A percentile compares a stretch with the other conserved stretches of the same genome.
Evolutionary conservation across 2,329 filamentous ascomycete genomes (phyloP).

Genomic region (Botrytis elliptica): DNA sequence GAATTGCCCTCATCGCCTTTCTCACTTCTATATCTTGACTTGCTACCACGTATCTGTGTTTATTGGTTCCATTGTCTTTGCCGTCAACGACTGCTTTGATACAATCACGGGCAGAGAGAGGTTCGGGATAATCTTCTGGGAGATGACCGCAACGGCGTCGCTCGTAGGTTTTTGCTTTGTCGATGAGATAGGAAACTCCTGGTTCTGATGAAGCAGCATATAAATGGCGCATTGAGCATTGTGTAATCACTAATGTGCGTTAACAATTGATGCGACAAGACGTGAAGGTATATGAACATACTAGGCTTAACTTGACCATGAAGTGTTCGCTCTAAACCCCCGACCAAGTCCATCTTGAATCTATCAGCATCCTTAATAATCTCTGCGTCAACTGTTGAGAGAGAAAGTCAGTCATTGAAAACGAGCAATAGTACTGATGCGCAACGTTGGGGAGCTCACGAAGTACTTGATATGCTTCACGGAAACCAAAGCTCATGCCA

Average conservation of each 20-base stretch:
- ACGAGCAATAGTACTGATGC: background rate
- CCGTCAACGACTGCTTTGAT: slow-evolving; percentile 74
- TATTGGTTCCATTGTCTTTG: slow-evolving; percentile 69
- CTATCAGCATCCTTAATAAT: slow-evolving; percentile 78
- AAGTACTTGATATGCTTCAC: slow-evolving; percentile 90
- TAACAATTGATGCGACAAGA: background rate
- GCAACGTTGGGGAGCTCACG: slow-evolving; percentile 45
- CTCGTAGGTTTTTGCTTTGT: slow-evolving; percentile 72
- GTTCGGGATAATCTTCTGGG: slow-evolving; percentile 67
- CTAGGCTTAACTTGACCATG: slow-evolving; percentile 83
- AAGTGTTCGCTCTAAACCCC: slow-evolving; percentile 74
- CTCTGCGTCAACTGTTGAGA: slow-evolving; percentile 68
- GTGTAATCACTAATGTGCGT: slow-evolving; percentile 63
- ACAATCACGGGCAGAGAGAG: slow-evolving; percentile 68
- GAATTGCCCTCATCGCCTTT: slow-evolving; percentile 61
- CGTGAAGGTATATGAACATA: slow-evolving; percentile 43
- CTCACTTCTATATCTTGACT: slow-evolving; percentile 67
- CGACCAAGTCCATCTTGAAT: slow-evolving; percentile 86
- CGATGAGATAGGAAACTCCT: slow-evolving; percentile 56
- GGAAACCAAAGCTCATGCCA: slow-evolving; percentile 82
- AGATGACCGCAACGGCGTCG: slow-evolving; percentile 77
- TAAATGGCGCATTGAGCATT: slow-evolving; percentile 77
- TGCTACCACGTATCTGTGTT: slow-evolving; percentile 76
- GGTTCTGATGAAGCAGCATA: slow-evolving; percentile 61
- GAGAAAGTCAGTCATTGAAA: slow-evolving; percentile 20